phyloP scores from a whole-genome alignment of 148 eudicot genomes.

The Dianthus caryophyllus region DNA sequence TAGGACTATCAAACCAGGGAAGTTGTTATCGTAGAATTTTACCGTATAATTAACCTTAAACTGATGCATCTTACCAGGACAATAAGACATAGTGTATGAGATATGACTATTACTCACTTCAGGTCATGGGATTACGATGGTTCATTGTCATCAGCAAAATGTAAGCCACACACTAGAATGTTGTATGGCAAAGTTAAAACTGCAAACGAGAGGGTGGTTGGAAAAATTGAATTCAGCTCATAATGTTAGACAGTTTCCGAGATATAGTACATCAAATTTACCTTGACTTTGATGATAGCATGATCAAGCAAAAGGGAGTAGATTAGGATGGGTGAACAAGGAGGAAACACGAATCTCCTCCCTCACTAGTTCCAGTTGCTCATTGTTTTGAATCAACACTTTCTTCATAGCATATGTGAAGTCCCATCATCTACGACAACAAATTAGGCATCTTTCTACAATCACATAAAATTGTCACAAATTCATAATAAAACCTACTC shows the following conservation, averaged over 20 bases:
- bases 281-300: constrained; percentile 93
- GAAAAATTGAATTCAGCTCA: background rate
- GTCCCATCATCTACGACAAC: constrained; percentile 80
- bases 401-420: constrained; percentile 83
- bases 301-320: constrained; percentile 94
- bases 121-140: background rate
- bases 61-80: background rate
- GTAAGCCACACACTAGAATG: too few species aligned
- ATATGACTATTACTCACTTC: background rate
- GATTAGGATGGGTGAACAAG: constrained; percentile 81
- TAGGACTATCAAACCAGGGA: background rate
- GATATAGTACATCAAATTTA: constrained; percentile 23
- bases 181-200: too few species aligned
- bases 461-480: constrained; percentile 13
- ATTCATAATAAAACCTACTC: background rate
- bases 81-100: too few species aligned
- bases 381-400: constrained; percentile 83
- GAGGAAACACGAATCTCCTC: constrained; percentile 97
- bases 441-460: constrained; percentile 17
- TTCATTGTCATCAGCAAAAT: too few species aligned
- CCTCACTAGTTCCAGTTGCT: constrained; percentile 89
- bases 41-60: constrained; percentile 1
- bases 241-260: too few species aligned
- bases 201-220: background rate
- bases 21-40: background rate